Percentiles rank a stretch among this genome's conserved stretches.
Evolutionary conservation across 805 yeast species (phyloP).

Genomic region (Henningerozyma blattae): DNA sequence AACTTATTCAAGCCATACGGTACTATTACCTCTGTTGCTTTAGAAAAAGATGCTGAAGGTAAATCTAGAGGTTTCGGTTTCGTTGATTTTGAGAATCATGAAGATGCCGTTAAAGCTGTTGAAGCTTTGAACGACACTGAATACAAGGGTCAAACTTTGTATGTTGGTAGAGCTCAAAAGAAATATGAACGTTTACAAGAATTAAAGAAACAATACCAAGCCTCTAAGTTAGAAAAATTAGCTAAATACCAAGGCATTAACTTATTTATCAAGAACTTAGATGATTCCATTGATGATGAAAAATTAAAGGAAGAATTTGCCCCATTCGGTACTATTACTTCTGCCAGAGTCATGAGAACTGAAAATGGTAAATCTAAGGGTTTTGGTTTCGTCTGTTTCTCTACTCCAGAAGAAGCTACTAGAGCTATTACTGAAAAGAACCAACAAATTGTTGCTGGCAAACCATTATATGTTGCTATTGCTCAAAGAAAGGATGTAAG

Average conservation of each 20-base stretch:
- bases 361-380: slow-evolving; percentile 94
- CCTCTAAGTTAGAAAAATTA: slow-evolving; percentile 80
- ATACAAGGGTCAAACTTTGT: slow-evolving; percentile 71
- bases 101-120: slow-evolving; percentile 81
- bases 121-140: slow-evolving; percentile 85
- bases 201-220: slow-evolving; percentile 89
- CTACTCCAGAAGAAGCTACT: slow-evolving; percentile 97
- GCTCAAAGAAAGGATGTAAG: slow-evolving; percentile 99
- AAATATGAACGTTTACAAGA: slow-evolving; percentile 95
- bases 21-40: slow-evolving; percentile 66
- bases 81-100: slow-evolving; percentile 81
- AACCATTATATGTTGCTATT: slow-evolving; percentile 95
- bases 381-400: slow-evolving; percentile 96
- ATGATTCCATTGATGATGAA: slow-evolving; percentile 86
- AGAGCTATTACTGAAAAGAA: slow-evolving; percentile 98
- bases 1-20: slow-evolving; percentile 67
- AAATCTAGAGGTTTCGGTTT: slow-evolving; percentile 94
- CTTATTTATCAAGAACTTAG: slow-evolving; percentile 93
- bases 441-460: slow-evolving; percentile 88
- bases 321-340: slow-evolving; percentile 88
- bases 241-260: slow-evolving; percentile 96
- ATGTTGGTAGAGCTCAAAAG: slow-evolving; percentile 98
- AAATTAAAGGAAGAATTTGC: slow-evolving; percentile 83
- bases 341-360: slow-evolving; percentile 93
- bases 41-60: slow-evolving; percentile 74